phyloP scores from a whole-genome alignment of 1,139 yeast species.

The Blastobotrys raffinosifermentans region DNA sequence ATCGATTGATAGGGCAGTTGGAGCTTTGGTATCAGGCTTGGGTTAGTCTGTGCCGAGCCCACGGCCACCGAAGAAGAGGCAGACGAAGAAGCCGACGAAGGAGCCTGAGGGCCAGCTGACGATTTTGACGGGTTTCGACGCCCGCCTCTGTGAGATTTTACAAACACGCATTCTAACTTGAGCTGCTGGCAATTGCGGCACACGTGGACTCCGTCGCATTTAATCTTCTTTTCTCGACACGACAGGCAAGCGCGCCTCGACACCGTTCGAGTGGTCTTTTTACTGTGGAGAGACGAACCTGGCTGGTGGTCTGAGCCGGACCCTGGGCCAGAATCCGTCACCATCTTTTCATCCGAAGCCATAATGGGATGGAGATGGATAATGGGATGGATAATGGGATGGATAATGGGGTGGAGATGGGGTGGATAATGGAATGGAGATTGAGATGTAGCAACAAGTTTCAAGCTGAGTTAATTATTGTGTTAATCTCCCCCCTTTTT shows the following conservation, averaged over 20 bases:
- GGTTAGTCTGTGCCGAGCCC: slow-evolving; percentile 9
- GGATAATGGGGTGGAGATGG: too few relatives aligned
- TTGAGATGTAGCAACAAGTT: too few relatives aligned
- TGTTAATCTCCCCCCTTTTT: too few relatives aligned
- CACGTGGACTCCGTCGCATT: slow-evolving; percentile 48
- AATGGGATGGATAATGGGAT: too few relatives aligned
- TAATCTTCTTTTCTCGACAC: slow-evolving; percentile 58
- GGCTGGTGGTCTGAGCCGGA: background rate
- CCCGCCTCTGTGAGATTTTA: slow-evolving; percentile 56
- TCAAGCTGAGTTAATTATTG: too few relatives aligned
- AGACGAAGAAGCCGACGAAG: background rate
- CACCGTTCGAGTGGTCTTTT: slow-evolving; percentile 37
- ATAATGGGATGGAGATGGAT: too few relatives aligned
- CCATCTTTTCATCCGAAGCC: too few relatives aligned
- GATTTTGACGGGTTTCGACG: slow-evolving; percentile 36
- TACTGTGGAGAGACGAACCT: background rate
- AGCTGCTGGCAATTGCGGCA: slow-evolving; percentile 51
- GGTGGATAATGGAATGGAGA: too few relatives aligned
- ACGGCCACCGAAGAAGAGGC: slow-evolving; percentile 3
- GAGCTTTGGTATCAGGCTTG: slow-evolving; percentile 1
- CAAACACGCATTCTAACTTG: slow-evolving; percentile 51
- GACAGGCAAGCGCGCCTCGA: slow-evolving; percentile 57
- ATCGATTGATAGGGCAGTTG: background rate
- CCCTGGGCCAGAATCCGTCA: too few relatives aligned
- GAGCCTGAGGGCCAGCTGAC: slow-evolving; percentile 5